Evolutionary conservation across 495 filamentous ascomycete species (phyloP).

Genomic region (Niebla homalea): DNA sequence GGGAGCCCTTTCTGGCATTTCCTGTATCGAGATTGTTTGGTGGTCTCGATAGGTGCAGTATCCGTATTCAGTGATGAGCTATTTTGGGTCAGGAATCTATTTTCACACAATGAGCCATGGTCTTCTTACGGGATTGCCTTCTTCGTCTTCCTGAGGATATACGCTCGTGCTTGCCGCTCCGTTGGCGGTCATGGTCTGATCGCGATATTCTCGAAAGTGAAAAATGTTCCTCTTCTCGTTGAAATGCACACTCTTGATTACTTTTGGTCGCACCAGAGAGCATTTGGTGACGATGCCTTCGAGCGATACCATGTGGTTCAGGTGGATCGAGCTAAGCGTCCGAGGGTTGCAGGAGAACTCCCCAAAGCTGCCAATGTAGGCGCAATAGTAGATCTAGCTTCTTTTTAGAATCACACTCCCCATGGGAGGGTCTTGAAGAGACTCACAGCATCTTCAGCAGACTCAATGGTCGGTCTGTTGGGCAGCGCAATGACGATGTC

Average conservation of each 20-base stretch:
- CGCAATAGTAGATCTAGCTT: slow-evolving; percentile 71
- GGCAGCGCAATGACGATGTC: slow-evolving; percentile 68
- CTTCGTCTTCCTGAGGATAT: slow-evolving; percentile 89
- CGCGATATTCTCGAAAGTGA: slow-evolving; percentile 71
- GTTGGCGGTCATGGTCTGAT: slow-evolving; percentile 92
- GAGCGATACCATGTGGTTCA: slow-evolving; percentile 93
- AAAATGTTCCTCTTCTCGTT: slow-evolving; percentile 76
- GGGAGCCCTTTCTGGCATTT: slow-evolving; percentile 96
- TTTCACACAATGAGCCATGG: not conserved
- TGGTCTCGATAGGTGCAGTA: slow-evolving; percentile 94
- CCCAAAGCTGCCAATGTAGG: slow-evolving; percentile 88
- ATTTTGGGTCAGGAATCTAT: slow-evolving; percentile 9
- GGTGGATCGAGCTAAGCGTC: slow-evolving; percentile 71
- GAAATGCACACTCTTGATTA: slow-evolving; percentile 95
- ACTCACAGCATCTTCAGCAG: slow-evolving; percentile 47
- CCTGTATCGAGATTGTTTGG: slow-evolving; percentile 95
- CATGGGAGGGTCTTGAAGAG: not conserved
- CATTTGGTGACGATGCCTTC: slow-evolving; percentile 97
- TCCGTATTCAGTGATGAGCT: slow-evolving; percentile 87
- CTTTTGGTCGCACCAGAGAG: slow-evolving; percentile 87
- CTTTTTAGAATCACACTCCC: not conserved
- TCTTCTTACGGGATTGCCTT: slow-evolving; percentile 47
- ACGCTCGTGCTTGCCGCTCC: slow-evolving; percentile 75
- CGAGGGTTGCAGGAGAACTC: slow-evolving; percentile 90
- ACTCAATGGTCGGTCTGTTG: slow-evolving; percentile 46